Percentiles rank a stretch among this genome's conserved stretches.
phyloP scores from a whole-genome alignment of 1,284 basidiomycete species.

The Schizophyllum amplum region DNA sequence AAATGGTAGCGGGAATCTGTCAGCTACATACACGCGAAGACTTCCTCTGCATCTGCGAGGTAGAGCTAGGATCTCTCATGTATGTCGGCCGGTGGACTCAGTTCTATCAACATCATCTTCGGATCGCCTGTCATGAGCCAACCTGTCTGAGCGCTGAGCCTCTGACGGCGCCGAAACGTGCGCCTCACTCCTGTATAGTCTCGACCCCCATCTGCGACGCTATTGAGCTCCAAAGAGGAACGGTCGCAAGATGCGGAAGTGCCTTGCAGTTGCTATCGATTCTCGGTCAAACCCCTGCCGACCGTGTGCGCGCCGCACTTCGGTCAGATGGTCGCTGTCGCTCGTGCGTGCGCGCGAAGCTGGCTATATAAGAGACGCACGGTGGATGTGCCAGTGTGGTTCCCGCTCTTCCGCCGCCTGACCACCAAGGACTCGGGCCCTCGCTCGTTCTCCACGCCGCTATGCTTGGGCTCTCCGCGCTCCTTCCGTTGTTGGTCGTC shows the following conservation, averaged over 20 bases:
- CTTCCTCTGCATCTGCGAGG: too few relatives aligned
- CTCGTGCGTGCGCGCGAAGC: not conserved
- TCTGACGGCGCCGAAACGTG: not conserved
- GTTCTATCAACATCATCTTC: too few relatives aligned
- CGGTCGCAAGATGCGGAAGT: not conserved
- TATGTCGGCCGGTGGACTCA: too few relatives aligned
- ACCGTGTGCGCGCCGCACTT: not conserved
- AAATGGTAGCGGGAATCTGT: too few relatives aligned
- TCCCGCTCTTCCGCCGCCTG: not conserved
- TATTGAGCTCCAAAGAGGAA: not conserved
- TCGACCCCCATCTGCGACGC: not conserved
- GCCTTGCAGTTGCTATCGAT: not conserved
- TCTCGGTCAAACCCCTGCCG: not conserved
- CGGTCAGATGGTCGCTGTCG: not conserved
- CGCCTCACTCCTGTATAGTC: not conserved
- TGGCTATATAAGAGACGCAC: not conserved
- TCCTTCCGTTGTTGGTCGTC: not conserved
- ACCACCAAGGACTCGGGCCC: not conserved
- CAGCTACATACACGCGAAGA: too few relatives aligned
- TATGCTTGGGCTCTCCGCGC: not conserved
- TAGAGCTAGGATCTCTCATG: too few relatives aligned
- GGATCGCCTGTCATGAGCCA: too few relatives aligned
- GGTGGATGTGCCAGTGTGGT: not conserved
- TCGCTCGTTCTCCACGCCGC: not conserved
- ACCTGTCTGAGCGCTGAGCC: too few relatives aligned